These are phyloP conservation scores for Ceratocystis lukuohia DNA, from an alignment of 2,329 filamentous ascomycete genomes.

Conservation along the genomic window DNA sequence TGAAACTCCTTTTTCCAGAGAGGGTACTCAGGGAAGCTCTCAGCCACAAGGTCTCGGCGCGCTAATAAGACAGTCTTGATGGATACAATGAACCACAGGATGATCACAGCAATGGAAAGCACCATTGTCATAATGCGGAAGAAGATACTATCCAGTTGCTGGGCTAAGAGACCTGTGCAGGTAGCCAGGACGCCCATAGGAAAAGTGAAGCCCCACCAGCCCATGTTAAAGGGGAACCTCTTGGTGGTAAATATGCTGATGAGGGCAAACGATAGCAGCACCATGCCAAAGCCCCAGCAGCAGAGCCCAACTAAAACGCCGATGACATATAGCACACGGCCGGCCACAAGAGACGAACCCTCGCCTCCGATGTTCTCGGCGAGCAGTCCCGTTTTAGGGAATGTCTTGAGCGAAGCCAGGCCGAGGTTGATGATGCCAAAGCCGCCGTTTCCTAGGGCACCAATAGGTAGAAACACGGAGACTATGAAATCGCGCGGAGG, in stretches of 20 bases:
- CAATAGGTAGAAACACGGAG: constrained; percentile 52
- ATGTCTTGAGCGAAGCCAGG: constrained; percentile 32
- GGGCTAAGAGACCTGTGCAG: constrained; percentile 30
- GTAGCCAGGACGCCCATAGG: constrained; percentile 33
- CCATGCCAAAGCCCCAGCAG: constrained; percentile 34
- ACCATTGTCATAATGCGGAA: constrained; percentile 32
- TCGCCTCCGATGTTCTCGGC: constrained; percentile 22
- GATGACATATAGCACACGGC: constrained; percentile 44
- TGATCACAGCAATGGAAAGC: constrained; percentile 30
- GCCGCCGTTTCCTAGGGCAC: constrained; percentile 54
- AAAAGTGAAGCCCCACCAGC: constrained; percentile 38
- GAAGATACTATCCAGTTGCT: constrained; percentile 32
- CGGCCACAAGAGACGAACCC: constrained; percentile 23
- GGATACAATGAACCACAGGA: constrained; percentile 33
- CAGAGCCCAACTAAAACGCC: constrained; percentile 36
- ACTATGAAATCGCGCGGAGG: constrained; percentile 55
- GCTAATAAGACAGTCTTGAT: constrained; percentile 28
- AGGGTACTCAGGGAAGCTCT: constrained; percentile 18
- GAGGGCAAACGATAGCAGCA: constrained; percentile 34
- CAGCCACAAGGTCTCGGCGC: constrained; percentile 16
- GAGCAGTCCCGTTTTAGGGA: constrained; percentile 29
- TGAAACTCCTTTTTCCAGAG: constrained; percentile 20
- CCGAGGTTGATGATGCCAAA: constrained; percentile 44
- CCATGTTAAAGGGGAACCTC: constrained; percentile 34
- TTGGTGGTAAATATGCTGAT: constrained; percentile 31